Conservation (phyloP, 1,139 yeast species). For the Protomyces lactucae-debilis region DNA sequence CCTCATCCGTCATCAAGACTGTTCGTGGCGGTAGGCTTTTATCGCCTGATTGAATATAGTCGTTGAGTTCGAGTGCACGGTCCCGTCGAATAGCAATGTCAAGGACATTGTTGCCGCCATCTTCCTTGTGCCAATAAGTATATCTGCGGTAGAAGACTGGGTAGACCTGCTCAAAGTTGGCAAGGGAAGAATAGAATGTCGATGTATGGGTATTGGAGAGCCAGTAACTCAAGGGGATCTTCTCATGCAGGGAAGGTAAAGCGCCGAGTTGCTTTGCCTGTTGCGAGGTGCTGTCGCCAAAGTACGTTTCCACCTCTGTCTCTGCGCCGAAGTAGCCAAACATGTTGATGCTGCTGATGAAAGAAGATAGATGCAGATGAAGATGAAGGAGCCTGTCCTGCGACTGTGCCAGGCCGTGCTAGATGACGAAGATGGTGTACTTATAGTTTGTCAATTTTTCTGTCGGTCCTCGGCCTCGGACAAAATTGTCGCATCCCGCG, state of each 20-base stretch:
- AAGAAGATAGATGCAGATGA: neutral
- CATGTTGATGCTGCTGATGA: neutral
- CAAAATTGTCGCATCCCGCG: no score
- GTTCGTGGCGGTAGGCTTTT: constrained; percentile 62
- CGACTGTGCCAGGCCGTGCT: no score
- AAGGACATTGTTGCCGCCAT: constrained; percentile 54
- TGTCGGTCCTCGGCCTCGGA: no score
- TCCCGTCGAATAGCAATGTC: constrained; percentile 76
- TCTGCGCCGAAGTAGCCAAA: neutral
- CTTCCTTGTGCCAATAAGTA: constrained; percentile 46
- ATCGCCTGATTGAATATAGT: neutral
- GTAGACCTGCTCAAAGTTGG: constrained; percentile 46
- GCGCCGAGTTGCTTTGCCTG: neutral
- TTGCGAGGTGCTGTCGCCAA: neutral
- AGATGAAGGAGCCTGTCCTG: neutral
- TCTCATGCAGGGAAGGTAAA: neutral
- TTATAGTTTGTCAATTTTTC: no score
- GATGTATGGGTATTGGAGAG: constrained; percentile 17
- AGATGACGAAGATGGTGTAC: no score
- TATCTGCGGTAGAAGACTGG: constrained; percentile 74
- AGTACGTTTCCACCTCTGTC: neutral
- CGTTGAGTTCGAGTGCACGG: constrained; percentile 27
- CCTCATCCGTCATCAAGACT: constrained; percentile 57
- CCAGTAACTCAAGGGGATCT: constrained; percentile 1
- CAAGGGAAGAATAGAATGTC: constrained; percentile 10